Percentiles rank a stretch among this genome's conserved stretches.
These are phyloP conservation scores for Podospora conica DNA, from an alignment of 495 filamentous ascomycete genomes.

Conservation along the genomic window DNA sequence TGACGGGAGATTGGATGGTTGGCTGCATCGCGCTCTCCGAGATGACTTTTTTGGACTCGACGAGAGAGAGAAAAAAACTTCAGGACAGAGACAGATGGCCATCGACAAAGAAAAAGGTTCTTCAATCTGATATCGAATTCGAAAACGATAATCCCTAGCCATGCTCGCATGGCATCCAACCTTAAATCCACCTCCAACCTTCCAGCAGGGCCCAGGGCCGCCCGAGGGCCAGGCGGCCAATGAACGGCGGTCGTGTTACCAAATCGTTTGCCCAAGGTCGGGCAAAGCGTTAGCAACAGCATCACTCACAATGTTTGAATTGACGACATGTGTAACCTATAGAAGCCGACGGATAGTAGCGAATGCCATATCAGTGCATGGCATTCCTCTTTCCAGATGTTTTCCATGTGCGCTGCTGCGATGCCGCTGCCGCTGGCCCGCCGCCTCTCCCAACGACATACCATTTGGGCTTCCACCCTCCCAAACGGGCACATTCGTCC, in stretches of 20 bases:
- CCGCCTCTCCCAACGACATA: background rate
- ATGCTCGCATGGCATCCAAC: background rate
- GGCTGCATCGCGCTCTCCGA: slow-evolving; percentile 5
- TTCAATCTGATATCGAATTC: background rate
- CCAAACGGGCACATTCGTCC: background rate
- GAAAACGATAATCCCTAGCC: background rate
- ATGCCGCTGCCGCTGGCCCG: background rate
- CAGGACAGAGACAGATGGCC: background rate
- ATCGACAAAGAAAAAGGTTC: background rate
- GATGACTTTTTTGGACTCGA: background rate
- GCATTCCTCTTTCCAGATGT: background rate
- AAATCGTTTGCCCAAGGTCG: slow-evolving; percentile 25
- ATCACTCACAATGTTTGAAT: background rate
- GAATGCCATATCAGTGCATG: background rate
- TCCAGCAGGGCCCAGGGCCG: background rate
- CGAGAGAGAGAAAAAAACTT: too few species aligned
- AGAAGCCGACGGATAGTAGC: background rate
- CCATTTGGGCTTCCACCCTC: background rate
- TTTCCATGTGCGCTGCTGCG: background rate
- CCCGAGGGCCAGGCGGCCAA: background rate
- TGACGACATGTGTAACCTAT: background rate
- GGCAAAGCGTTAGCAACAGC: slow-evolving; percentile 24
- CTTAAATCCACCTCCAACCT: background rate
- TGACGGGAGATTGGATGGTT: background rate
- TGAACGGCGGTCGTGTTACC: slow-evolving; percentile 20